These are phyloP conservation scores for Solanum chaucha DNA, from an alignment of 257 asterid genomes.

Conservation along the genomic window DNA sequence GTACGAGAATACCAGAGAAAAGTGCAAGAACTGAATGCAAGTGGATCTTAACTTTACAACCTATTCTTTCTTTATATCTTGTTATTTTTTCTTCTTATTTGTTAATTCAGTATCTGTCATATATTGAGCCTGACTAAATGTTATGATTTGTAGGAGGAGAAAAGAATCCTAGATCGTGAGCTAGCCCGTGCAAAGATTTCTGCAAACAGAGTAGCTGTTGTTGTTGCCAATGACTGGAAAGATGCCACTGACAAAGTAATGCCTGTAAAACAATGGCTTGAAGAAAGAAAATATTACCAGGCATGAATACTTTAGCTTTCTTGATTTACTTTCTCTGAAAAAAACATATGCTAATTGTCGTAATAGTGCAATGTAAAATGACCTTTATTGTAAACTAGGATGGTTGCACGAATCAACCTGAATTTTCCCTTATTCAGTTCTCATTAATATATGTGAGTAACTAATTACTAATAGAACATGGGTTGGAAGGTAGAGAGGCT, in stretches of 20 bases:
- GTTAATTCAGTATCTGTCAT: neutral
- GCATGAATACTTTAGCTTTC: conserved; percentile 15
- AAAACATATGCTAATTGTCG: neutral
- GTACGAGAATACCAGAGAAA: neutral
- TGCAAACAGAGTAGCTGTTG: conserved; percentile 92
- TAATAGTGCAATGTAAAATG: neutral
- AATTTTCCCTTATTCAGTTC: neutral
- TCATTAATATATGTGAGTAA: neutral
- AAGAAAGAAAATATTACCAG: conserved; percentile 88
- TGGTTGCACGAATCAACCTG: neutral
- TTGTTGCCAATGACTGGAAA: conserved; percentile 97
- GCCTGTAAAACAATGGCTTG: conserved; percentile 99
- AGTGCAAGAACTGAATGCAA: neutral
- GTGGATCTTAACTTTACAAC: neutral
- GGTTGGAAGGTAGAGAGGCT: neutral
- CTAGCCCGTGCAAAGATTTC: conserved; percentile 91
- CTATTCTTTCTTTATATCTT: neutral
- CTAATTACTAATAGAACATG: neutral
- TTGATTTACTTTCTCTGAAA: neutral
- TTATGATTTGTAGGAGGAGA: conserved; percentile 65
- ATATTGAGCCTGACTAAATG: conserved; percentile 7
- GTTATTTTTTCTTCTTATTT: neutral
- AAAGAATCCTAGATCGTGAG: conserved; percentile 77
- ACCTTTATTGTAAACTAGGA: neutral
- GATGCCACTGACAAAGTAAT: conserved; percentile 91